Evolutionary conservation across 2,329 filamentous ascomycete species (phyloP).

Genomic region (Pseudogymnoascus sp.): DNA sequence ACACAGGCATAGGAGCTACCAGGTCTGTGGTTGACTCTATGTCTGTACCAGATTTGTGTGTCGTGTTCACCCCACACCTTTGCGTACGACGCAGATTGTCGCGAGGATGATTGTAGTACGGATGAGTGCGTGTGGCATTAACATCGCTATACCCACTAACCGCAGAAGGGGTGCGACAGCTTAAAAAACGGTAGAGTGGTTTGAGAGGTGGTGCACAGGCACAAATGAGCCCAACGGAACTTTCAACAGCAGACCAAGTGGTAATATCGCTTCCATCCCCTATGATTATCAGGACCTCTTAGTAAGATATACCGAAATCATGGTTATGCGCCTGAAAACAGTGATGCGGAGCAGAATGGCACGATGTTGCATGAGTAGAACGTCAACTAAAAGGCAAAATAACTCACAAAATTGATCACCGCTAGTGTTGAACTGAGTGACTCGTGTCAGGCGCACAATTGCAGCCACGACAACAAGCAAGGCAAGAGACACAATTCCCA

Average conservation of each 20-base stretch:
- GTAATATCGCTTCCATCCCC: constrained; percentile 15
- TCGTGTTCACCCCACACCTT: not conserved
- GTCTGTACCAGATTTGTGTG: not conserved
- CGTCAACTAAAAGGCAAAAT: not conserved
- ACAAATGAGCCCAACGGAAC: constrained; percentile 15
- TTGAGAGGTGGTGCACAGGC: constrained; percentile 16
- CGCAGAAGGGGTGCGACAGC: not conserved
- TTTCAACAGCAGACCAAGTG: constrained; percentile 16
- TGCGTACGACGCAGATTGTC: not conserved
- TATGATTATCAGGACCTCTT: not conserved
- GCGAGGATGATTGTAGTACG: not conserved
- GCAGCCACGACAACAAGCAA: constrained; percentile 14
- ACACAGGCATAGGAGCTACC: not conserved
- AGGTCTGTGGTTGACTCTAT: not conserved
- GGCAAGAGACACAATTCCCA: constrained; percentile 14
- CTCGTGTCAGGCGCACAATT: constrained; percentile 11
- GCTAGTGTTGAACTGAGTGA: not conserved
- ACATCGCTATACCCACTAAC: not conserved
- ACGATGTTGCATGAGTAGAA: not conserved
- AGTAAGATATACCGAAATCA: not conserved
- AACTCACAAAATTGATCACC: constrained; percentile 15
- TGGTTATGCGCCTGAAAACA: not conserved
- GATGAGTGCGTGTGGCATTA: not conserved
- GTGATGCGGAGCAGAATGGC: not conserved
- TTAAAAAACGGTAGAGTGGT: constrained; percentile 13